Percentiles rank a stretch among this genome's conserved stretches.
Evolutionary conservation across 352 stramenopile species (phyloP).

Genomic region (Phytophthora ramorum): DNA sequence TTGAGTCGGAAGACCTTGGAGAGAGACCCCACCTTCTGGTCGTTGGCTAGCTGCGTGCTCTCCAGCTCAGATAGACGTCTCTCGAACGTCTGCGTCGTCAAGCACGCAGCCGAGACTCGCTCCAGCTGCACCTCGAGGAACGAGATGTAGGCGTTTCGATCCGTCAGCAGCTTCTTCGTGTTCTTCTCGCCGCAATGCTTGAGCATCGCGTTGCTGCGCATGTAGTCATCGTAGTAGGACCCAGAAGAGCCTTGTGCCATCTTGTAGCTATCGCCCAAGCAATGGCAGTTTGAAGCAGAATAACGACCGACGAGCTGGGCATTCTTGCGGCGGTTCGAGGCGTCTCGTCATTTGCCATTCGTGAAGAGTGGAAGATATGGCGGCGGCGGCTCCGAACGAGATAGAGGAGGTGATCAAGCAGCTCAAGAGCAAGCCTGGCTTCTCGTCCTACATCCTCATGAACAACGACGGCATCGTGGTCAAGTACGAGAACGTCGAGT

Average conservation of each 20-base stretch:
- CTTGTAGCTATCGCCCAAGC: not conserved
- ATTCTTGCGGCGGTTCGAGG: slow-evolving; percentile 19
- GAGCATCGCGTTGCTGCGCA: slow-evolving; percentile 75
- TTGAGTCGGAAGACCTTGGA: slow-evolving; percentile 76
- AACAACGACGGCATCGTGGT: slow-evolving; percentile 95
- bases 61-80: slow-evolving; percentile 65
- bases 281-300: slow-evolving; percentile 7
- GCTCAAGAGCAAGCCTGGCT: slow-evolving; percentile 91
- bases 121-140: slow-evolving; percentile 91
- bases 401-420: slow-evolving; percentile 94
- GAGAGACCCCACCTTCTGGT: slow-evolving; percentile 70
- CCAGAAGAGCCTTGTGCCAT: slow-evolving; percentile 42
- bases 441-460: slow-evolving; percentile 92
- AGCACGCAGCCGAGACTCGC: slow-evolving; percentile 81
- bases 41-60: slow-evolving; percentile 42
- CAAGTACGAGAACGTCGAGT: slow-evolving; percentile 93
- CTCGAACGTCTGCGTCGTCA: slow-evolving; percentile 78
- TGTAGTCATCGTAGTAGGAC: slow-evolving; percentile 88
- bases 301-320: not conserved
- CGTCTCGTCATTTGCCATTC: slow-evolving; percentile 4
- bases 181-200: slow-evolving; percentile 66
- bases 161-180: slow-evolving; percentile 81
- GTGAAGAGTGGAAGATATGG: slow-evolving; percentile 47
- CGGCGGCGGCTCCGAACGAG: slow-evolving; percentile 85
- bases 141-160: slow-evolving; percentile 87